Conservation (phyloP, 2,329 filamentous ascomycete species). For the Talaromyces rugulosus region DNA sequence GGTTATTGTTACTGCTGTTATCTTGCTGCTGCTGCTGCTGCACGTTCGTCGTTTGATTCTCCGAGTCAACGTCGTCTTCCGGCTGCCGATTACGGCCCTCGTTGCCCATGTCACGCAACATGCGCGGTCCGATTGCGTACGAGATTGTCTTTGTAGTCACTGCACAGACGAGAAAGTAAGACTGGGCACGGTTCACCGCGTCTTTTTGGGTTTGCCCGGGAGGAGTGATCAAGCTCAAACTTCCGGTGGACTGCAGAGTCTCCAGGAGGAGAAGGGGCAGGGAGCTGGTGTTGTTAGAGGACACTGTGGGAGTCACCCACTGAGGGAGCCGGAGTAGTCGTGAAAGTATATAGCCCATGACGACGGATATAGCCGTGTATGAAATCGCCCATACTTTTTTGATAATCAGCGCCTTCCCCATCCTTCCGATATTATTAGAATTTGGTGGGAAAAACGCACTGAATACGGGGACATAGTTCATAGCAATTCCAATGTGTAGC, state of each 20-base stretch:
- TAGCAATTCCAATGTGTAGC: conserved; percentile 43
- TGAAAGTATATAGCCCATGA: conserved; percentile 42
- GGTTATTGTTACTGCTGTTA: not conserved
- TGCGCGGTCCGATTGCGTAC: conserved; percentile 58
- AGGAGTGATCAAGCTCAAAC: conserved; percentile 48
- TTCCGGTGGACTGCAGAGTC: conserved; percentile 53
- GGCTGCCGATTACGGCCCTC: conserved; percentile 12
- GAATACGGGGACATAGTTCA: conserved; percentile 48
- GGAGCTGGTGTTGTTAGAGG: conserved; percentile 57
- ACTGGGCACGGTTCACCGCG: conserved; percentile 57
- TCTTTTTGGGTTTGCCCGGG: conserved; percentile 40
- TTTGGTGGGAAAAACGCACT: conserved; percentile 23
- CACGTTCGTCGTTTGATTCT: not conserved
- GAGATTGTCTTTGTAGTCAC: conserved; percentile 61
- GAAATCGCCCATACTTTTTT: conserved; percentile 47
- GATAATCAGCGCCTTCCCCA: not conserved
- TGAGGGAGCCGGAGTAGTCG: conserved; percentile 46
- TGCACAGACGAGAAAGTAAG: conserved; percentile 63
- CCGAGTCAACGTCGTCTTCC: conserved; percentile 8
- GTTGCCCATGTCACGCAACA: conserved; percentile 45
- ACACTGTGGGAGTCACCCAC: conserved; percentile 52
- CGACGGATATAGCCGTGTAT: conserved; percentile 49
- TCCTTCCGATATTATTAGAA: not conserved
- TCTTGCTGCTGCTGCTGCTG: conserved; percentile 4
- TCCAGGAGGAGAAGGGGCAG: conserved; percentile 51